A percentile compares a stretch with the other conserved stretches of the same genome.
These are phyloP conservation scores for Fagus crenata DNA, from an alignment of 306 rosid genomes.

Conservation along the genomic window DNA sequence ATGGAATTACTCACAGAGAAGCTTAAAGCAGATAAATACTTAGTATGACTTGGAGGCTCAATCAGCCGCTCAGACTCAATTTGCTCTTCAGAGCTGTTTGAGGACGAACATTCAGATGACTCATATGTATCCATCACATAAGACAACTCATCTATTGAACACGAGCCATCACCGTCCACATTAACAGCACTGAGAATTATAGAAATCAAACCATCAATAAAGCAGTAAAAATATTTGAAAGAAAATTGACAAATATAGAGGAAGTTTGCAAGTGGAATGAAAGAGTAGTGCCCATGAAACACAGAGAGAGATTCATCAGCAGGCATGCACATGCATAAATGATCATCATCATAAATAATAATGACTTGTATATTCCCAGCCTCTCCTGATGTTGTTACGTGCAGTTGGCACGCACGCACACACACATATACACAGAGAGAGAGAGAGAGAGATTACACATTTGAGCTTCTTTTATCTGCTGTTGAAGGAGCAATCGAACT, in stretches of 20 bases:
- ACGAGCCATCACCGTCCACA: slow-evolving; percentile 56
- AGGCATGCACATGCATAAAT: neutral
- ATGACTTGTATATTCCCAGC: neutral
- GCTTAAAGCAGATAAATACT: slow-evolving; percentile 59
- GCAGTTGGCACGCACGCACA: slow-evolving; percentile 17
- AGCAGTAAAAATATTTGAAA: slow-evolving; percentile 27
- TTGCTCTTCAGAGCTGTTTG: slow-evolving; percentile 56
- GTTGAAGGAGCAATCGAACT: slow-evolving; percentile 33
- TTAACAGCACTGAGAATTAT: slow-evolving; percentile 51
- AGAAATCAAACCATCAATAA: slow-evolving; percentile 35
- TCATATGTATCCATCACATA: slow-evolving; percentile 41
- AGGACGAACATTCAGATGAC: slow-evolving; percentile 62
- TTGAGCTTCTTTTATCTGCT: slow-evolving; percentile 45
- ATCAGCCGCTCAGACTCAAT: slow-evolving; percentile 45
- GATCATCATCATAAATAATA: neutral
- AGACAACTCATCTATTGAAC: slow-evolving; percentile 44
- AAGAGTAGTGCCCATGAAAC: neutral
- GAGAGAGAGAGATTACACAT: slow-evolving; percentile 51
- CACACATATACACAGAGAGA: slow-evolving; percentile 13
- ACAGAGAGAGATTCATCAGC: slow-evolving; percentile 3
- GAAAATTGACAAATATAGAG: slow-evolving; percentile 20
- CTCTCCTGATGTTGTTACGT: neutral
- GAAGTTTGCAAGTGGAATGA: neutral
- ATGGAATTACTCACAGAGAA: slow-evolving; percentile 42
- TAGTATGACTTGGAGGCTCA: slow-evolving; percentile 44